Conservation (phyloP, 2,329 filamentous ascomycete genomes). For the Colletotrichum falcatum region DNA sequence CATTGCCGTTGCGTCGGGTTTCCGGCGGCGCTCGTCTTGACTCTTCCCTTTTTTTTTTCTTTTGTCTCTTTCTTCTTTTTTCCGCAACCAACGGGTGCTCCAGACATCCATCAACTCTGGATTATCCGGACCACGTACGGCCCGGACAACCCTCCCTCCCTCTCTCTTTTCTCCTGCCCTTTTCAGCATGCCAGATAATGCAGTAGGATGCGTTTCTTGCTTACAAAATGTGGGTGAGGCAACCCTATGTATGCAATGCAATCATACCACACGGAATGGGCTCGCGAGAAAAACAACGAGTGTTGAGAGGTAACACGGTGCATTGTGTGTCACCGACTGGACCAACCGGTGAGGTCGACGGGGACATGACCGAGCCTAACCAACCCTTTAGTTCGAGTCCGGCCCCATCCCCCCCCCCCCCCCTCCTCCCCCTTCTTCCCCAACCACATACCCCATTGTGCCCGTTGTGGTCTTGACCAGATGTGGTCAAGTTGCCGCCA, state of each 20-base stretch:
- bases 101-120: not conserved
- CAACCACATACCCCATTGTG: conserved; percentile 31
- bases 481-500: conserved; percentile 33
- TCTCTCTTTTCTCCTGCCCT: not conserved
- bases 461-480: conserved; percentile 19
- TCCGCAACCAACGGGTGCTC: not conserved
- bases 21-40: not conserved
- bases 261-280: not conserved
- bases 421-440: conserved; percentile 16
- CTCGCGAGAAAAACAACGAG: conserved; percentile 4
- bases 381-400: not conserved
- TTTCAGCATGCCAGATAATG: conserved; percentile 9
- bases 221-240: conserved; percentile 22
- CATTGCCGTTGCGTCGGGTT: conserved; percentile 27
- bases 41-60: too few species aligned
- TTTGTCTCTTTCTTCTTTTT: too few species aligned
- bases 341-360: not conserved
- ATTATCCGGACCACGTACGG: not conserved
- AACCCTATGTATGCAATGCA: conserved; percentile 1
- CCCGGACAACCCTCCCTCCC: too few species aligned
- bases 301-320: not conserved
- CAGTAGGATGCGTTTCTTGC: not conserved
- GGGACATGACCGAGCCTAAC: not conserved
- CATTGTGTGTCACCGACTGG: not conserved
- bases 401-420: too few species aligned